phyloP scores from a whole-genome alignment of 768 basidiomycete genomes.

The Lentinus brumalis region DNA sequence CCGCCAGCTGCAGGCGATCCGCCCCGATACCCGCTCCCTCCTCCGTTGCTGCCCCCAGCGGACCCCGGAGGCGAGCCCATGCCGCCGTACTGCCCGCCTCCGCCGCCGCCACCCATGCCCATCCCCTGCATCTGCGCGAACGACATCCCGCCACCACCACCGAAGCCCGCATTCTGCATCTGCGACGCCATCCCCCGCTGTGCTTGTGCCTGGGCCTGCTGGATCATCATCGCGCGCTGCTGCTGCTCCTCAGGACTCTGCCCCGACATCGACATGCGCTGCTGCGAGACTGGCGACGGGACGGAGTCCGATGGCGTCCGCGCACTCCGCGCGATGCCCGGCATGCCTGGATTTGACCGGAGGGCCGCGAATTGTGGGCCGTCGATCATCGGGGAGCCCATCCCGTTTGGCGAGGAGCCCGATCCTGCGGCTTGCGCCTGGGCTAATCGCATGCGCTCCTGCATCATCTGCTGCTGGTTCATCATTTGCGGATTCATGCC shows the following conservation, averaged over 20 bases:
- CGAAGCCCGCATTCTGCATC: conserved; percentile 32
- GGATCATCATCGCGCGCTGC: conserved; percentile 38
- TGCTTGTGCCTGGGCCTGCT: conserved; percentile 28
- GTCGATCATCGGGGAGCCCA: conserved; percentile 35
- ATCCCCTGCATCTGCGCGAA: conserved; percentile 1
- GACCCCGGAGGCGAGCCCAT: conserved; percentile 20
- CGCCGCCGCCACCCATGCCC: conserved; percentile 10
- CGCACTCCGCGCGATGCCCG: conserved; percentile 74
- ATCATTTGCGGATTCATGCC: conserved; percentile 33
- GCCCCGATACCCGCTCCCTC: neutral
- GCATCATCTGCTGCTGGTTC: conserved; percentile 34
- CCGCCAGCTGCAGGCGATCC: conserved; percentile 18
- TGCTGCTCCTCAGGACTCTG: conserved; percentile 39
- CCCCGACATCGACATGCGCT: conserved; percentile 50
- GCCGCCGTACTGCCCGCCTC: conserved; percentile 3
- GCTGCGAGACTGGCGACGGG: conserved; percentile 44
- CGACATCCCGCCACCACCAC: conserved; percentile 11
- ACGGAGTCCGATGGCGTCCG: conserved; percentile 73
- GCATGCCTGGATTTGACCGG: conserved; percentile 62
- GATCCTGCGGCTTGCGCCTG: conserved; percentile 10
- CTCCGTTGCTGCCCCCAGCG: conserved; percentile 3
- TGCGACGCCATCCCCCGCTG: conserved; percentile 39
- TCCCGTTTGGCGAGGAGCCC: conserved; percentile 11
- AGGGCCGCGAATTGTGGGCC: conserved; percentile 48
- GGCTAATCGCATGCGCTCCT: conserved; percentile 29